Base-by-base conservation (phyloP, 495 filamentous ascomycete genomes). In the Schizothecium vesticola region DNA sequence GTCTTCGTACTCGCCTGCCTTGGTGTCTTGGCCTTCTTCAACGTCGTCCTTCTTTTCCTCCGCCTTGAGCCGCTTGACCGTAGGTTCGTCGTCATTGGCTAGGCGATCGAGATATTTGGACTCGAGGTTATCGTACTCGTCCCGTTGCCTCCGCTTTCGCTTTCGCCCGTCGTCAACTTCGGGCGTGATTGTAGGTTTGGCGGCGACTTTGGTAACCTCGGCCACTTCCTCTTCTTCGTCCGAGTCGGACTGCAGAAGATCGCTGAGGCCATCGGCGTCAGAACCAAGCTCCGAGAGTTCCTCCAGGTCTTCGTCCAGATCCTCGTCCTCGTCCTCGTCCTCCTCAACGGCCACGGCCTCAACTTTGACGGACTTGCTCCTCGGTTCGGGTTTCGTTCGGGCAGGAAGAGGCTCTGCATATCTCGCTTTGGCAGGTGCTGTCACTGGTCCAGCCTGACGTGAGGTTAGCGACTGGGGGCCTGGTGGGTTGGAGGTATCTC, bases 71-170 rank as follows among this genome's bases (percentile, higher is more conserved):
- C 86, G 82, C 74, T 80, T 81, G 29, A 74, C 79, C 57, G 78
- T 75, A 69, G 73, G 78, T 61, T 80, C 77, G 23, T 83, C 83
- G 22, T 87, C 83, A 74, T 84, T 79, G 56, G 80, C 80, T 79
- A 99, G 77, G 66, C 89, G 88, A 64, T 86, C 85, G 83, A 97
- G 87, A 72, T 99, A 97, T 26, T 83, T 84, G 28, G 85, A 88
- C 75, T 97, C 95, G 1, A 99, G 76, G 66, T 95, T 88, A 62
- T 93, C 92, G 28, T 89, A 85, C 12, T 86, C 85, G 29, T 85
- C 78, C 65, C 82, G 86, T 57, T 91, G 85, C 80, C 95, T 97
- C 68, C 94, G 88, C 74, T 97, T 97, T 59, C 88, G 85, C 64
- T 85, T 87, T 58, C 82, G 78, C 56, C 74, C 77, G 10, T 70